Evolutionary conservation across 2,329 filamentous ascomycete genomes (phyloP), one percentile per base, ranked within the genome.

Genomic region (Alternaria gaisen): DNA sequence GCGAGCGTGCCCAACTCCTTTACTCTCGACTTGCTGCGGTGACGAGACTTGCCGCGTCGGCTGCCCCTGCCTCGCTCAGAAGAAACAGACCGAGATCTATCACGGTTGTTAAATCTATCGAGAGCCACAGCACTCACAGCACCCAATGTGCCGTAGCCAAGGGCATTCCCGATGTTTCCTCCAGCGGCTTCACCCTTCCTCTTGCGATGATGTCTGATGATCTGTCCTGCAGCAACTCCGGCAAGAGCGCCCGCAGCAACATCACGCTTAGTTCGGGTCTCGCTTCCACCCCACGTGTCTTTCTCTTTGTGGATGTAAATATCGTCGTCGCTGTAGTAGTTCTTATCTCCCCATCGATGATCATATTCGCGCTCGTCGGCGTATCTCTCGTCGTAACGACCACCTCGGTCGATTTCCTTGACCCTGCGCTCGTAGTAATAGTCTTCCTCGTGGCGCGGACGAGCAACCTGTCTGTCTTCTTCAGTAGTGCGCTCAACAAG

Each of bases 171-270:
- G 36, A 84, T 73, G 30, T 82, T 82, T 64, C 81, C 80, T 43
- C 85, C 84, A 11, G 83, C 80, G 9, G 84, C 82, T 50, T 86
- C 83, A 28, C 86, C 87, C 68, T 87, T 80, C 44, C 75, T 79
- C 77, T 85, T 87, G 50, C 83, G 82, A 63, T 86, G 87, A 66
- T 85, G 85, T 52, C 87, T 82, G 18, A 89, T 66, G 36, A 90
- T 77, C 65, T 88, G 86, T 38, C 86, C 87, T 41, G 86, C 87
- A 63, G 85, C 88, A 44, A 87, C 80, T 46, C 87, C 88, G 42
- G 85, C 85, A 53, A 88, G 76, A 26, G 86, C 86, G 47, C 87
- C 88, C 69, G 87, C 87, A n/a, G 87, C 87, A 44, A 90, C 75
- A 70, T 89, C 85, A 32, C 85, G 85, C 52, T 84, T 84, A 63